Evolutionary conservation across 768 basidiomycete genomes (phyloP), one percentile per base, ranked within the genome.

Genomic region (Xerocomellus chrysenteron): DNA sequence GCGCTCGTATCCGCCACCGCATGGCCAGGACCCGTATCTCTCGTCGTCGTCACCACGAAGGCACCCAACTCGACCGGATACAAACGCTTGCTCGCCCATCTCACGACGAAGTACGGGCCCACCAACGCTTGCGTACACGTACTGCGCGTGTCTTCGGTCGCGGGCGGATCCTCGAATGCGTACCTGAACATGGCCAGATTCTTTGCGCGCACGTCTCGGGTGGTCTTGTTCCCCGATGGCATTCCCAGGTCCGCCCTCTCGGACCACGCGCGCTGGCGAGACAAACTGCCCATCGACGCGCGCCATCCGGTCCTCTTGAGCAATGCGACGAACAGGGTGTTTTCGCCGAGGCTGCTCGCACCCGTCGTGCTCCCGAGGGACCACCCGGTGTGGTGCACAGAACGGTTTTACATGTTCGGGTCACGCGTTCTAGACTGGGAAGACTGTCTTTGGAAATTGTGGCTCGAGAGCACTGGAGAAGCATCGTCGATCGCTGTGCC

Each of bases 381-480:
- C 60, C 71, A 82, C 58, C 73, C 77, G 1, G 64, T 80, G 10
- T 88, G 86, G 86, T 88, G 86, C 60, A 77, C 80, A 2, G 85
- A 87, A 55, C 78, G 84, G 37, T 73, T 79, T 54, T 80, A 82
- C 56, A 60, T 78, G 17, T 66, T 70, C 45, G 67, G 70, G 35
- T 76, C 79, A 24, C 82, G 84, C 21, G 56, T 61, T 1, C 68
- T 75, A 4, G 83, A 86, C 55, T 88, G 86, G 86, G 74, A 78
- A 35, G 82, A 85, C 55, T 88, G 86, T 65, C 68, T 87, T 14
- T 88, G 86, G 85, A 82, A 84, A 61, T 56, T 86, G 54, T 81
- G 81, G 74, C 74, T 87, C 28, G 80, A 83, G 53, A 78, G 74
- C 52, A 78, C 76, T 36, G 85, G 84, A 14, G 69, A 70, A 13